These are phyloP conservation scores for Gynandropsis gynandra DNA, from an alignment of 345 rosid species.

Conservation along the genomic window DNA sequence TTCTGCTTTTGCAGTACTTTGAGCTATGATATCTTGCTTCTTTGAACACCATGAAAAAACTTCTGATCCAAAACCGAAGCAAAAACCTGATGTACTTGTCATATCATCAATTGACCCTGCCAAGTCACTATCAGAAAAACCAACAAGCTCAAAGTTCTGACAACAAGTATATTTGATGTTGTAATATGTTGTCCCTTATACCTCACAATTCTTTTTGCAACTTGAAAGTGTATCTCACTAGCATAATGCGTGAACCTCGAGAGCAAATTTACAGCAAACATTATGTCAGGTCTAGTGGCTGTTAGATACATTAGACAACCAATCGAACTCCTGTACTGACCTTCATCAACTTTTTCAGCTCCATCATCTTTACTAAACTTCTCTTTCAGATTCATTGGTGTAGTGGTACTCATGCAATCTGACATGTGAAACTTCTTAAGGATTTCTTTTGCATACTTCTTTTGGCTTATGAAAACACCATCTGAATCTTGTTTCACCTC, in stretches of 20 bases:
- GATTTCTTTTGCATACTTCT: slow-evolving; percentile 1
- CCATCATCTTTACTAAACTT: not conserved
- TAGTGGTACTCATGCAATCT: not conserved
- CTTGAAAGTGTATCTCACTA: not conserved
- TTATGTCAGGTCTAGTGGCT: not conserved
- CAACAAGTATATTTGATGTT: no score
- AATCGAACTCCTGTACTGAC: not conserved
- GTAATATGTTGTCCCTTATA: no score
- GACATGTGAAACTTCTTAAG: not conserved
- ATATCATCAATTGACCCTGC: not conserved
- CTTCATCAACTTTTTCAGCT: not conserved
- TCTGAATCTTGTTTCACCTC: not conserved
- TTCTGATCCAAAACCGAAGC: not conserved
- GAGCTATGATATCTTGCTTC: slow-evolving; percentile 10
- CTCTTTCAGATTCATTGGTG: not conserved
- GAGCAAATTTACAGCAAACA: not conserved
- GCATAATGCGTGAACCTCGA: slow-evolving; percentile 4
- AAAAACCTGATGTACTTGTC: not conserved
- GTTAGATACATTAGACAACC: not conserved
- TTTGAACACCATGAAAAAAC: slow-evolving; percentile 1
- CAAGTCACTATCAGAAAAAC: not conserved
- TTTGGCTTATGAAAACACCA: not conserved
- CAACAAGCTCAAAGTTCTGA: no score
- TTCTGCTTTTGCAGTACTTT: not conserved
- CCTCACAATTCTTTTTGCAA: not conserved